Base-by-base conservation (phyloP, 2,329 filamentous ascomycete genomes). In the Arachnomyces sp. region DNA sequence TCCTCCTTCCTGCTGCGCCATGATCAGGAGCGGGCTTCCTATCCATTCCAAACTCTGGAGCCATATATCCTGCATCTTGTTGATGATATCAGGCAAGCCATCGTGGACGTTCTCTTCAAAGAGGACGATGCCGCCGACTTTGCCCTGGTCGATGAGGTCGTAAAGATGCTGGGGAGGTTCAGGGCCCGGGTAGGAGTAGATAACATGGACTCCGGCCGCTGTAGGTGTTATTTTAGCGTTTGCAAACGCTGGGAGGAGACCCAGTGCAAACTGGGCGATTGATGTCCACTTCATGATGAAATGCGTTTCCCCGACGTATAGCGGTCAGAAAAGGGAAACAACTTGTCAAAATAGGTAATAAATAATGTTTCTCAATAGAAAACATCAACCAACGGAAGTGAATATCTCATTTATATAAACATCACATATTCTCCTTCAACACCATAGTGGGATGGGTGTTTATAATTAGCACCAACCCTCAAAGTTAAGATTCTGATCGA, bases 1-100 rank as follows among this genome's bases (percentile, higher is more conserved):
- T 7, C 55, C 56, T 5, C 58, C 58, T 39, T 61, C 57, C 34
- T 61, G 58, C 40, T 61, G 56, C 3, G 54, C 60, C 52, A 58
- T 52, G 36, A 60, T 55, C 3, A 56, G 39, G 1, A 60, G 44
- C 1, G 57, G 55, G 9, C n/a, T n/a, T 40, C 40, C 6, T 53
- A 55, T 4, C 37, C 13, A 31, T 57, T 52, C 4, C 42, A 44
- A 0, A 18, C 49, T 51, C 7, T 49, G 31, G 6, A 44, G 43
- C 17, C 55, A 59, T 4, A 50, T 39, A 14, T 42, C 33, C 38
- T 60, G 57, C 30, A 57, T 47, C 17, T 39, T 36, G 9, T 42
- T 21, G 17, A 60, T 49, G 6, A 40, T 38, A 7, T 40, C 38
- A 16, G 48, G 35, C n/a, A 58, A 43, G 29, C 56, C 51, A 29